Conservation (phyloP, 2,329 filamentous ascomycete genomes). For the Dactylonectria macrodidyma region DNA sequence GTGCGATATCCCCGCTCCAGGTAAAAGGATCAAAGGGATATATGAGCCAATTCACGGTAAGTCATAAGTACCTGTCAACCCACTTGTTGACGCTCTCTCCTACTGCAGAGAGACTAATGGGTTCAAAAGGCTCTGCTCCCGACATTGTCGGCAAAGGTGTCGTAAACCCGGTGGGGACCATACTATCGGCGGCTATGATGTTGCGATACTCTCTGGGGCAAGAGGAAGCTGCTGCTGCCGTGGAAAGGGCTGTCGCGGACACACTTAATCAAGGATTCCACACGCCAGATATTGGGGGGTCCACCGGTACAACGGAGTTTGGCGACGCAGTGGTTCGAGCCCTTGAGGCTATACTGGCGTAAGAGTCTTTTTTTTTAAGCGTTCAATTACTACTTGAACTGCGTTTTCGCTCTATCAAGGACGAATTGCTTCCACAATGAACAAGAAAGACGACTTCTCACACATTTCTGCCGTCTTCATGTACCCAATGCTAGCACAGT, state of each 20-base stretch:
- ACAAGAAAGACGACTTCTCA: too few species aligned
- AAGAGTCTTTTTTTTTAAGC: neutral
- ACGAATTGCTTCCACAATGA: too few species aligned
- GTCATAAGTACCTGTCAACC: neutral
- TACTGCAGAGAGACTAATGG: neutral
- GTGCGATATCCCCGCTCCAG: slow-evolving; percentile 6
- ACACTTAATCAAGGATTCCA: neutral
- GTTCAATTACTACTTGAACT: neutral
- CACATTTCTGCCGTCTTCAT: too few species aligned
- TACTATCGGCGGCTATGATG: slow-evolving; percentile 18
- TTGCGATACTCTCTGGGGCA: slow-evolving; percentile 6
- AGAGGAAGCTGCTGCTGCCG: neutral
- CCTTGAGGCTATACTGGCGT: neutral
- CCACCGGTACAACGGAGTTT: neutral
- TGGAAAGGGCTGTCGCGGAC: slow-evolving; percentile 2
- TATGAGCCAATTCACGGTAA: slow-evolving; percentile 19
- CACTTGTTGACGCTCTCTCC: neutral
- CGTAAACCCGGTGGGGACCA: slow-evolving; percentile 13
- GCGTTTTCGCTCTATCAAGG: too few species aligned
- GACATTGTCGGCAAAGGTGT: slow-evolving; percentile 16
- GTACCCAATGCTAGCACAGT: too few species aligned
- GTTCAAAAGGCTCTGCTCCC: neutral
- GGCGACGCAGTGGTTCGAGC: slow-evolving; percentile 5
- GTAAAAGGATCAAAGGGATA: slow-evolving; percentile 3
- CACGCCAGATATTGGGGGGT: slow-evolving; percentile 2